Base-by-base conservation (phyloP, 1,284 basidiomycete genomes). In the Apiotrichum porosum region DNA sequence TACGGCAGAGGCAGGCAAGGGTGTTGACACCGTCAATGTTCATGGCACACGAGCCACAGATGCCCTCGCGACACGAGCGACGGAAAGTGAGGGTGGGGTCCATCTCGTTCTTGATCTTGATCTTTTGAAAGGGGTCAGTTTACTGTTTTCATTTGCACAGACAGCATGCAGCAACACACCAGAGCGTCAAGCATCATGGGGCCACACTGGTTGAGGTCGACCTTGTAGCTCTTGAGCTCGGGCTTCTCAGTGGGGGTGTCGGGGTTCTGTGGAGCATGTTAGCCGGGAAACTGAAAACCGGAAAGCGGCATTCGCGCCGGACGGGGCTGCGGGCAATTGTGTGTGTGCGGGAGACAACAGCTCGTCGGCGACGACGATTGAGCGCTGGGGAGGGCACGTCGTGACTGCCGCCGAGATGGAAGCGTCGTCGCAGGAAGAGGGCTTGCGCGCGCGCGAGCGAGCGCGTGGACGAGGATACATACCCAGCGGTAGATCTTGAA, bases 71-170 rank as follows among this genome's bases (percentile, higher is more conserved):
- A 80, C 94, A 98, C 26, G 90, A 95, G 49, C 93, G 83, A 50
- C 93, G 85, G 81, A 97, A 97, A 15, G 93, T 97, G 37, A 98
- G 79, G 2, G 94, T 95, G 8, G 94, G 87, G 77, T 97, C 94
- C 22, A 93, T 71, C 75, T 97, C 93, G 75, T 97, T 97, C 83
- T 98, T 98, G 74, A 98, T 97, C 78, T 98, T 97, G 78, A 97
- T 95, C n/a, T n/a, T n/a, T 78, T 87, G 84, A 10, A 32, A 3
- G 18, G 17, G 36, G 45, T 14, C n/a, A n/a, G n/a, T 39, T 40
- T 24, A 3, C 22, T 18, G 10, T 28, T n/a, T n/a, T n/a, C n/a
- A n/a, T n/a, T n/a, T n/a, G n/a, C n/a, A n/a, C n/a, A n/a, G n/a
- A 8, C 12, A 3, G 6, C 18, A 21, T 4, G n/a, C 9, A 19